Base-by-base conservation (phyloP, 768 basidiomycete genomes). In the Lentinus tigrinus region DNA sequence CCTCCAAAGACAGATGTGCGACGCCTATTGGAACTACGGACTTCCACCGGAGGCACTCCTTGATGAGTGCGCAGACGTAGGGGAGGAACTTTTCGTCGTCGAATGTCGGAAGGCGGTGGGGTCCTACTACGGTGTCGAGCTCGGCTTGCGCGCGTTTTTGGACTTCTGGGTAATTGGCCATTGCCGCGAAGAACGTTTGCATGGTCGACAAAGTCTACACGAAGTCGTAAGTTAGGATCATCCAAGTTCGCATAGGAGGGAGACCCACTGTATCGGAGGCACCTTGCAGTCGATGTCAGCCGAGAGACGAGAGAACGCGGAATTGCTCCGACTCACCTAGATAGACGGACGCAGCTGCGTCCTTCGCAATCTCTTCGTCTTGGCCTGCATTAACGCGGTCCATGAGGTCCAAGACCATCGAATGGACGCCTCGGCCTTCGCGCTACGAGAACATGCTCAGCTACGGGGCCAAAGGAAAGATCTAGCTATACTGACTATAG, bases 131-230 rank as follows among this genome's bases (percentile, higher is more conserved):
- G 3, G 48, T 17, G 38, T 71, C 71, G 8, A 72, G 55, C 50
- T 72, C 71, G 2, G 63, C 61, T 37, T 70, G 70, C 1, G 67
- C 71, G 21, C 57, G 60, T 34, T 47, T 43, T 39, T 68, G 67
- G 0, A 66, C 63, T 11, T 68, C 65, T 17, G 72, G 73, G 49
- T 64, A 58, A 11, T 59, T 44, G 2, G 62, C 58, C 65, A 69
- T 67, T 0, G 66, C 65, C 10, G 68, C 57, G 36, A 67, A 59
- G 55, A 72, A 67, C 5, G 62, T 54, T 24, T 52, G 52, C 3
- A 67, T 43, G 5, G 62, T 34, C 3, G 67, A 62, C 1, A 58
- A 58, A 2, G 64, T 68, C 69, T 69, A n/a, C n/a, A 57, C 3
- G n/a, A n/a, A n/a, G 19, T 23, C 11, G 46, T n/a, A n/a, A n/a